phyloP scores from a whole-genome alignment of 768 basidiomycete genomes.

The Fomitopsis serialis region DNA sequence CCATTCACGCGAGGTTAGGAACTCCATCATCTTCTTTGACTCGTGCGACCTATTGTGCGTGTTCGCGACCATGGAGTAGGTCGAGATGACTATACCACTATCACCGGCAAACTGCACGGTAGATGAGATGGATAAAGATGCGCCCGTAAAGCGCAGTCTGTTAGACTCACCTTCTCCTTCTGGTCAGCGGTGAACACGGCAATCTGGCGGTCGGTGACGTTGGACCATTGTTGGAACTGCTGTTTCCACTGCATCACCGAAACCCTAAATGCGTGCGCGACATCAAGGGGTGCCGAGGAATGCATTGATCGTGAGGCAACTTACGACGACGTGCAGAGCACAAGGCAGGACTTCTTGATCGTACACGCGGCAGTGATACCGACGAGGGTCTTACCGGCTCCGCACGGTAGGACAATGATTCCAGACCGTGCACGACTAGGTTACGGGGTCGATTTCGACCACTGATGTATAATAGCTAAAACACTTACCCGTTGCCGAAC shows the following conservation, averaged over 20 bases:
- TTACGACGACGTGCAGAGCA: slow-evolving; percentile 96
- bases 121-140: slow-evolving; percentile 1
- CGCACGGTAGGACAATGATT: slow-evolving; percentile 97
- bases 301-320: slow-evolving; percentile 26
- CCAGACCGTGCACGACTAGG: slow-evolving; percentile 91
- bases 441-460: neutral
- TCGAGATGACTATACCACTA: slow-evolving; percentile 96
- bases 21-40: slow-evolving; percentile 99
- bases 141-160: neutral
- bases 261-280: slow-evolving; percentile 41
- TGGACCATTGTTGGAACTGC: slow-evolving; percentile 98
- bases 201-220: slow-evolving; percentile 93
- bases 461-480: neutral
- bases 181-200: slow-evolving; percentile 97
- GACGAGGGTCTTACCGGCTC: slow-evolving; percentile 97
- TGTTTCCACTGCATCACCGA: slow-evolving; percentile 99
- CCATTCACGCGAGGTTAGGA: slow-evolving; percentile 97
- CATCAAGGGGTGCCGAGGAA: neutral
- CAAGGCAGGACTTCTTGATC: slow-evolving; percentile 97
- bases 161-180: slow-evolving; percentile 78
- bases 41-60: slow-evolving; percentile 98
- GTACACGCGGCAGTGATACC: slow-evolving; percentile 99
- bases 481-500: slow-evolving; percentile 92
- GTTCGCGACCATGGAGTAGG: slow-evolving; percentile 99
- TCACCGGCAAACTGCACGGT: slow-evolving; percentile 82